Conservation (phyloP, 106 monocot genomes). For the Gastrodia elata region DNA sequence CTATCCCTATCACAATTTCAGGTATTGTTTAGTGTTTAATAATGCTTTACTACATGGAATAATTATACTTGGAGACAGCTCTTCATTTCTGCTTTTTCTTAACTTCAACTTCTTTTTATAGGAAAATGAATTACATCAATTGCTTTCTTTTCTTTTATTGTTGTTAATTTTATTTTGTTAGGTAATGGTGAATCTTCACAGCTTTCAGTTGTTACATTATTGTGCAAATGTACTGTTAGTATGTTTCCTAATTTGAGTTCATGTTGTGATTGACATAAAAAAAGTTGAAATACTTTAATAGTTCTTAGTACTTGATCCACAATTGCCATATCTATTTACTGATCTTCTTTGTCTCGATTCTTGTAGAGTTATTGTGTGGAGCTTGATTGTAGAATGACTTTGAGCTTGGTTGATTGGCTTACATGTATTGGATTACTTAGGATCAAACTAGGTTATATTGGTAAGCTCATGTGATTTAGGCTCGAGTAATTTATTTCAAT, state of each 20-base stretch:
- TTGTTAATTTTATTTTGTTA: background rate
- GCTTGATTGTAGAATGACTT: no score
- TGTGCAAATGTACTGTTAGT: background rate
- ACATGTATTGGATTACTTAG: background rate
- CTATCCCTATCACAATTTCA: conserved; percentile 82
- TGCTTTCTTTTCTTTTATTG: background rate
- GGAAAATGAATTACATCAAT: no score
- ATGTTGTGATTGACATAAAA: no score
- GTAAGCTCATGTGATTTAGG: background rate
- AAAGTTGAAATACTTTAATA: no score
- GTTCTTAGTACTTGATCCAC: no score
- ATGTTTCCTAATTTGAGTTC: no score
- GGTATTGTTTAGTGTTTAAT: conserved; percentile 24
- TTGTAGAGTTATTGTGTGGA: background rate
- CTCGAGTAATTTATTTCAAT: background rate
- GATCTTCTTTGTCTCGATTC: no score
- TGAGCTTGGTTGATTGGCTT: background rate
- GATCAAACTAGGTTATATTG: background rate
- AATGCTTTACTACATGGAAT: background rate
- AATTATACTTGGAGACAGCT: background rate
- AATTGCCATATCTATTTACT: no score
- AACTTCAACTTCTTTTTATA: background rate
- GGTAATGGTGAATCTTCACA: background rate
- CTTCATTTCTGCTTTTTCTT: background rate
- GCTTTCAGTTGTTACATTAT: background rate